These are phyloP conservation scores for Arthrobotrys entomopaga DNA, from an alignment of 2,329 filamentous ascomycete species.

Conservation along the genomic window DNA sequence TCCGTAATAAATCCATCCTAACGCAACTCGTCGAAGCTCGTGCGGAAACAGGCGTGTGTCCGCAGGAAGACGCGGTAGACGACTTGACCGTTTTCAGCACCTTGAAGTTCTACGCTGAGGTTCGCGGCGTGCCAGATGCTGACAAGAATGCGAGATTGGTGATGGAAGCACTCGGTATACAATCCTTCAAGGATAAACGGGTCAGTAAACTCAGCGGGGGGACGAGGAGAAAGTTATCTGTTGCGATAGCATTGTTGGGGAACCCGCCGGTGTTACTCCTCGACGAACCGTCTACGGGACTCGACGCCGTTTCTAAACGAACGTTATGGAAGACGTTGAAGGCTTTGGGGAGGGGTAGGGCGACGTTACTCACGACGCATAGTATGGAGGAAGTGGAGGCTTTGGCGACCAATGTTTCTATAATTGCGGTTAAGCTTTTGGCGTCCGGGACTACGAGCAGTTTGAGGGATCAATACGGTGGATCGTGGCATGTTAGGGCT, in stretches of 20 bases:
- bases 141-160: slow-evolving; percentile 59
- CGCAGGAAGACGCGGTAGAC: slow-evolving; percentile 61
- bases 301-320: slow-evolving; percentile 61
- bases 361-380: slow-evolving; percentile 62
- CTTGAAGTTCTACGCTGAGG: slow-evolving; percentile 60
- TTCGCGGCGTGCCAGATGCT: slow-evolving; percentile 60
- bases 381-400: slow-evolving; percentile 62
- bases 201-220: slow-evolving; percentile 60
- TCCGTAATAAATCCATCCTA: slow-evolving; percentile 55
- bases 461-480: slow-evolving; percentile 47
- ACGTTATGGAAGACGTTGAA: slow-evolving; percentile 61
- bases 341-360: slow-evolving; percentile 58
- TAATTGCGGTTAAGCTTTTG: slow-evolving; percentile 61
- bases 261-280: slow-evolving; percentile 60
- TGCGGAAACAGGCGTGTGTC: slow-evolving; percentile 60
- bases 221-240: slow-evolving; percentile 60
- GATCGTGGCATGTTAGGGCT: slow-evolving; percentile 45
- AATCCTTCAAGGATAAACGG: slow-evolving; percentile 56
- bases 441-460: slow-evolving; percentile 57
- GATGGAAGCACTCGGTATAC: slow-evolving; percentile 59
- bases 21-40: slow-evolving; percentile 54
- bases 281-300: slow-evolving; percentile 61
- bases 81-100: slow-evolving; percentile 60
- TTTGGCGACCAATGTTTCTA: slow-evolving; percentile 61
- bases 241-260: slow-evolving; percentile 61